These are phyloP conservation scores for Mycena floridula DNA, from an alignment of 768 basidiomycete genomes.

Conservation along the genomic window DNA sequence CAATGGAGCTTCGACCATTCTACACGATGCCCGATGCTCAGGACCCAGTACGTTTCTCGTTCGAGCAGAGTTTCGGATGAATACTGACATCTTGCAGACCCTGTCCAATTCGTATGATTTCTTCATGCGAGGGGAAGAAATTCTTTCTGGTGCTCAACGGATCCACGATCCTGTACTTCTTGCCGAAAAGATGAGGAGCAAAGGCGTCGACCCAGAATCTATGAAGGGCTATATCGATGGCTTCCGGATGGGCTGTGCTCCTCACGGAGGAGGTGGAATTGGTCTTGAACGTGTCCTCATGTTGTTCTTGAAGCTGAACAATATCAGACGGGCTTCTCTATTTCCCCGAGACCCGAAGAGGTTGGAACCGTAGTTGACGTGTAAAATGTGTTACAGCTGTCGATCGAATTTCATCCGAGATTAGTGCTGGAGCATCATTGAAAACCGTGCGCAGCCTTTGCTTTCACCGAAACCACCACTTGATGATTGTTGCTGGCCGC, in stretches of 20 bases:
- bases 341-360: slow-evolving; percentile 98
- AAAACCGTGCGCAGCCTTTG: neutral
- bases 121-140: slow-evolving; percentile 99
- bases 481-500: no score
- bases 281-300: slow-evolving; percentile 94
- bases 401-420: no score
- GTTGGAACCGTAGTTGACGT: slow-evolving; percentile 64
- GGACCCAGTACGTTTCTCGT: slow-evolving; percentile 59
- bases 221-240: slow-evolving; percentile 94
- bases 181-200: slow-evolving; percentile 75
- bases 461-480: no score
- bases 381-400: neutral
- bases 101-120: slow-evolving; percentile 99
- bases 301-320: slow-evolving; percentile 95
- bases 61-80: slow-evolving; percentile 3
- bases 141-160: slow-evolving; percentile 96
- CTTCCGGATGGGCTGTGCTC: slow-evolving; percentile 91
- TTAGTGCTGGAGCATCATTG: neutral
- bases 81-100: slow-evolving; percentile 41
- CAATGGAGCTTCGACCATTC: slow-evolving; percentile 90
- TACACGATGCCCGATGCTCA: slow-evolving; percentile 98
- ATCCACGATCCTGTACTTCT: slow-evolving; percentile 87
- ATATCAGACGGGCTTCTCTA: slow-evolving; percentile 86
- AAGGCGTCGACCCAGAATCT: slow-evolving; percentile 84
- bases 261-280: slow-evolving; percentile 96